Percentiles rank a stretch among this genome's conserved stretches.
These are phyloP conservation scores for Diaporthe nobilis DNA, from an alignment of 2,329 filamentous ascomycete species.

Conservation along the genomic window DNA sequence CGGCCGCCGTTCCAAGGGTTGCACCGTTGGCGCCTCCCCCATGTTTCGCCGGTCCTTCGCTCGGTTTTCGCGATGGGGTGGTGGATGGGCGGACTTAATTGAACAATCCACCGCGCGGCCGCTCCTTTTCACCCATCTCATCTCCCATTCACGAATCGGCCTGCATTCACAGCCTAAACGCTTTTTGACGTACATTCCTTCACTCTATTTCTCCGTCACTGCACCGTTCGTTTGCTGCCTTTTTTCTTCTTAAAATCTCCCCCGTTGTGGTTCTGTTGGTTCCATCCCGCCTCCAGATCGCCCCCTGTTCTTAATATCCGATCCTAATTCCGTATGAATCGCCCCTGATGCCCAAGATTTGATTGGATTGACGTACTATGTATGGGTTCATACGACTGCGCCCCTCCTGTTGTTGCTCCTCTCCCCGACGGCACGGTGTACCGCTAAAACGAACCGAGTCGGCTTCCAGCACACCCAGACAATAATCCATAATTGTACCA, in stretches of 20 bases:
- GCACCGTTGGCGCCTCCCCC: neutral
- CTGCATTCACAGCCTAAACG: conserved; percentile 7
- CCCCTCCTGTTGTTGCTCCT: conserved; percentile 29
- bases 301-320: conserved; percentile 38
- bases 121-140: conserved; percentile 22
- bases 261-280: neutral
- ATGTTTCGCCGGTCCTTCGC: conserved; percentile 18
- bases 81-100: neutral
- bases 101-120: conserved; percentile 4
- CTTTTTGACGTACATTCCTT: neutral
- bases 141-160: neutral
- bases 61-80: neutral
- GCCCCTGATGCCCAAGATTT: conserved; percentile 38
- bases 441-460: conserved; percentile 27
- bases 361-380: conserved; percentile 36
- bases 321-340: conserved; percentile 36
- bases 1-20: conserved; percentile 4
- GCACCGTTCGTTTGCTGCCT: conserved; percentile 17
- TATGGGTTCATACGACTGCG: conserved; percentile 28
- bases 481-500: conserved; percentile 27
- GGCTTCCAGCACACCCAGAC: conserved; percentile 25
- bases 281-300: conserved; percentile 25
- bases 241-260: neutral
- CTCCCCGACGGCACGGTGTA: conserved; percentile 19
- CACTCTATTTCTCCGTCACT: conserved; percentile 2